Conservation (phyloP, 2,329 filamentous ascomycete genomes). For the Apiospora sp. region DNA sequence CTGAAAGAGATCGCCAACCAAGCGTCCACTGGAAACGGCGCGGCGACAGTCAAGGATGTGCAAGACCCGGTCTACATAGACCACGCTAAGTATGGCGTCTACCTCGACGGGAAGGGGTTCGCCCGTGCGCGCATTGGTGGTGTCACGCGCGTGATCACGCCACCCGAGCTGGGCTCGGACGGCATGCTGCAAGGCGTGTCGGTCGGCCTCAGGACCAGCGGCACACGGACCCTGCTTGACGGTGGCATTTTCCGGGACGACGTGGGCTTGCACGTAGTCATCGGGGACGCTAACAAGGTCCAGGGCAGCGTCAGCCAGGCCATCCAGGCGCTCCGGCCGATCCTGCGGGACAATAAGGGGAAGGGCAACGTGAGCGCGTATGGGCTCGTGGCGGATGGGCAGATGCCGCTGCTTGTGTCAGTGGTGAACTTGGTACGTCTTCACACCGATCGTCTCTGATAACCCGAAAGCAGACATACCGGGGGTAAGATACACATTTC, state of each 20-base stretch:
- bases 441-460: background rate
- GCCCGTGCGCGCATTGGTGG: conserved; percentile 51
- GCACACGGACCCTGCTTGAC: conserved; percentile 47
- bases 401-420: conserved; percentile 50
- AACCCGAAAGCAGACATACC: background rate
- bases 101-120: conserved; percentile 51
- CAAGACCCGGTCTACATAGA: conserved; percentile 41
- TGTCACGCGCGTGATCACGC: conserved; percentile 52
- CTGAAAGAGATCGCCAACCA: conserved; percentile 57
- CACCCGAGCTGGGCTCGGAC: conserved; percentile 41
- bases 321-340: conserved; percentile 46
- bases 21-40: conserved; percentile 55
- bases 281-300: conserved; percentile 46
- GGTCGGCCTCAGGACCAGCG: conserved; percentile 49
- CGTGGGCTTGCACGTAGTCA: conserved; percentile 50
- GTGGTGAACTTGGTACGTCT: conserved; percentile 46
- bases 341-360: conserved; percentile 44
- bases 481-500: background rate
- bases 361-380: conserved; percentile 47
- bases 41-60: conserved; percentile 38
- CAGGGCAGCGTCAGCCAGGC: conserved; percentile 36
- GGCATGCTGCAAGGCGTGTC: conserved; percentile 51
- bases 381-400: conserved; percentile 46
- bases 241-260: conserved; percentile 52
- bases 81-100: conserved; percentile 50